Percentiles rank a stretch among this genome's conserved stretches.
These are phyloP conservation scores for Raddia distichophylla DNA, from an alignment of 176 grass and related monocot species.

Conservation along the genomic window DNA sequence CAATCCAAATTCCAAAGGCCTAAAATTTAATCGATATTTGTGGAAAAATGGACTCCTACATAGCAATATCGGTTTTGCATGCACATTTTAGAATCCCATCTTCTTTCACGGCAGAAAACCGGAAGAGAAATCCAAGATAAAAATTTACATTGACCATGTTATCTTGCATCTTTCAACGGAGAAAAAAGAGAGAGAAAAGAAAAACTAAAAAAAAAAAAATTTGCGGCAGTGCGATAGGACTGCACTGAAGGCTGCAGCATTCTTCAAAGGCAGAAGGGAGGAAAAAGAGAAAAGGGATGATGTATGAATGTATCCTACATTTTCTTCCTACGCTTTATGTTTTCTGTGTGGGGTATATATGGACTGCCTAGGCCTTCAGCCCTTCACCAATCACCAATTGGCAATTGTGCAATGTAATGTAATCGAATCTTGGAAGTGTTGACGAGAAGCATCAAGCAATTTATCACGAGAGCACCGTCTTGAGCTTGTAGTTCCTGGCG, in stretches of 20 bases:
- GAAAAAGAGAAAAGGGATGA: neutral
- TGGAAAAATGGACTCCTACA: too few species aligned
- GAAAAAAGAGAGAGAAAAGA: neutral
- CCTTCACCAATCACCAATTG: constrained; percentile 3
- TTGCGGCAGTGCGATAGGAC: constrained; percentile 1
- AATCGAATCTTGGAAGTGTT: constrained; percentile 9
- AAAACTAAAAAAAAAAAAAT: neutral
- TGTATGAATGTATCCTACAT: neutral
- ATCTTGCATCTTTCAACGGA: neutral
- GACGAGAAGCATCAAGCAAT: neutral
- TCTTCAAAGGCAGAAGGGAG: neutral
- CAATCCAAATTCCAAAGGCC: too few species aligned
- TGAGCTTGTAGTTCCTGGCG: constrained; percentile 71
- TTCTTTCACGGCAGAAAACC: neutral
- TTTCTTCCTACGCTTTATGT: constrained; percentile 10
- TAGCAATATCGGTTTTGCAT: too few species aligned
- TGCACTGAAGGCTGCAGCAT: constrained; percentile 16
- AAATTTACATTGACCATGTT: neutral
- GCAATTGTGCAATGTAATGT: constrained; percentile 9
- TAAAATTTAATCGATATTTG: too few species aligned
- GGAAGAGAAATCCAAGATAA: neutral
- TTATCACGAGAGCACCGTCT: constrained; percentile 51
- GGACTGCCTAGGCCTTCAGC: neutral
- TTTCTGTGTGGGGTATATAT: constrained; percentile 6
- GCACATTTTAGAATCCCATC: neutral